A percentile compares a stretch with the other conserved stretches of the same genome.
These are phyloP conservation scores for Taphrina pruni DNA, from an alignment of 1,139 yeast species.

Conservation along the genomic window DNA sequence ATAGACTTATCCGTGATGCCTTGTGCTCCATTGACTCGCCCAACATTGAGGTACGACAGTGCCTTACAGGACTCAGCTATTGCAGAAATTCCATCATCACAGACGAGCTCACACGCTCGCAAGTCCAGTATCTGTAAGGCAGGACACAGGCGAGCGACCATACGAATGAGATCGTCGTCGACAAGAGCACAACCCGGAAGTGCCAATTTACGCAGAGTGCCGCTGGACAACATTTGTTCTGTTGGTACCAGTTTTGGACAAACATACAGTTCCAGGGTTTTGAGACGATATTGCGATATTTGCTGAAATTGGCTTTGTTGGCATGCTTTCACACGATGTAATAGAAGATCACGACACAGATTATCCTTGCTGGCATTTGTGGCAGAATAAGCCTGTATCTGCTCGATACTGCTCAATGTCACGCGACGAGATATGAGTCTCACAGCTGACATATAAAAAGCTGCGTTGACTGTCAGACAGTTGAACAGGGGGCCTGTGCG, in stretches of 20 bases:
- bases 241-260: constrained; percentile 76
- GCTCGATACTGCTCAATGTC: background rate
- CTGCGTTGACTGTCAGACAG: constrained; percentile 30
- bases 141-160: constrained; percentile 64
- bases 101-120: constrained; percentile 80
- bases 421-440: constrained; percentile 25
- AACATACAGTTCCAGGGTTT: constrained; percentile 79
- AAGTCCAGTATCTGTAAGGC: constrained; percentile 70
- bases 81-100: constrained; percentile 74
- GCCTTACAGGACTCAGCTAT: constrained; percentile 66
- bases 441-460: constrained; percentile 10
- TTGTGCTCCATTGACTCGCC: constrained; percentile 74
- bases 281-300: constrained; percentile 52
- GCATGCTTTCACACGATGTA: constrained; percentile 22
- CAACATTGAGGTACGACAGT: constrained; percentile 69
- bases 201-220: constrained; percentile 61
- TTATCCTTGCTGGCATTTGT: constrained; percentile 13
- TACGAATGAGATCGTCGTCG: constrained; percentile 64
- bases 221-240: constrained; percentile 55
- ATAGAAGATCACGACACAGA: constrained; percentile 31
- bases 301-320: constrained; percentile 24
- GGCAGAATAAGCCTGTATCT: background rate
- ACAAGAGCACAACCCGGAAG: constrained; percentile 74
- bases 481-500: constrained; percentile 19
- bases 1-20: constrained; percentile 74